These are phyloP conservation scores for Colletotrichum incanum DNA, from an alignment of 2,329 filamentous ascomycete species.

Conservation along the genomic window DNA sequence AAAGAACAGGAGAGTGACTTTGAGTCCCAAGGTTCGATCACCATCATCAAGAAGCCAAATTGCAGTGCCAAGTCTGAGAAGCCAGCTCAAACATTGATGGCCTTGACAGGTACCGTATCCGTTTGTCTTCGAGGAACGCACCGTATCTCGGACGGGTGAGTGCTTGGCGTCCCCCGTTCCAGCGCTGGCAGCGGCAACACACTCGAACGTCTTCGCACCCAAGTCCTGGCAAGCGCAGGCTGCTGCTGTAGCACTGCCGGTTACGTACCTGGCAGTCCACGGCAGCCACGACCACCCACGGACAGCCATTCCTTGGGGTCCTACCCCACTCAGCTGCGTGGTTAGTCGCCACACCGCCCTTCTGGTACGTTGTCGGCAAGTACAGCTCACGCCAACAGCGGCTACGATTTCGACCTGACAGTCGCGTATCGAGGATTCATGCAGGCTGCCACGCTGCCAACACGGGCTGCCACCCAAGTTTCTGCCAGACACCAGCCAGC, in stretches of 20 bases:
- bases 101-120: not conserved
- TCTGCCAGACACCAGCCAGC: constrained; percentile 11
- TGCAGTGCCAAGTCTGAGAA: not conserved
- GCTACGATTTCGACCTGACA: not conserved
- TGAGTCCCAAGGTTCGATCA: not conserved
- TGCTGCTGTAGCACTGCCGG: constrained; percentile 15
- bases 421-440: constrained; percentile 24
- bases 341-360: constrained; percentile 27
- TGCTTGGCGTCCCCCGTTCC: not conserved
- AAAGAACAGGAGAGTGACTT: not conserved
- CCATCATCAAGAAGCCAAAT: not conserved
- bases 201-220: not conserved
- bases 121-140: not conserved
- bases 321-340: constrained; percentile 4
- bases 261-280: constrained; percentile 24
- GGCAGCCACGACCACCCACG: not conserved
- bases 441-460: constrained; percentile 19
- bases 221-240: not conserved
- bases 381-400: not conserved
- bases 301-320: not conserved
- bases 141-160: not conserved
- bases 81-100: not conserved
- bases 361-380: constrained; percentile 11
- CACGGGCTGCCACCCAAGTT: constrained; percentile 7
- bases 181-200: not conserved